A percentile compares a stretch with the other conserved stretches of the same genome.
Evolutionary conservation across 257 asterid species (phyloP).

Genomic region (Solanum tarapatanum): DNA sequence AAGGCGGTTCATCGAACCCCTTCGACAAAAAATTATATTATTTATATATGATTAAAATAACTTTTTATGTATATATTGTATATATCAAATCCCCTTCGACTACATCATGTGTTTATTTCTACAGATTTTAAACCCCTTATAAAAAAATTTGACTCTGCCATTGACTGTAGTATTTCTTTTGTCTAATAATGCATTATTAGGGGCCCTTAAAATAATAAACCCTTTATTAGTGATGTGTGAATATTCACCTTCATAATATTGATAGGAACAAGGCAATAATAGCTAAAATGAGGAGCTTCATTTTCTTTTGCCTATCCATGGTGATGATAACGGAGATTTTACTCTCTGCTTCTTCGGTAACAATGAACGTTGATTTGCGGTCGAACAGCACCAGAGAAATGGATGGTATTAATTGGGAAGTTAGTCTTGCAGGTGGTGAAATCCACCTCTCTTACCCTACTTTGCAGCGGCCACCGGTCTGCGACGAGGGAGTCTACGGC

Average conservation of each 20-base stretch:
- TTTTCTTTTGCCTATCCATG: neutral
- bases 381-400: neutral
- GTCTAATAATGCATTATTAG: neutral
- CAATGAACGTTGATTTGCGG: neutral
- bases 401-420: neutral
- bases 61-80: no score
- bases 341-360: neutral
- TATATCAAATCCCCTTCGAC: no score
- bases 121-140: no score
- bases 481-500: neutral
- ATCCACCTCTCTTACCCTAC: fast-evolving
- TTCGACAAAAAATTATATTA: no score
- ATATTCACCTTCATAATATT: neutral
- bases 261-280: neutral
- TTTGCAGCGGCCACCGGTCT: neutral
- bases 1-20: no score
- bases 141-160: no score
- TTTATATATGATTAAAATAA: no score
- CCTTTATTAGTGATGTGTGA: neutral
- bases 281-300: neutral
- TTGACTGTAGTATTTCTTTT: neutral
- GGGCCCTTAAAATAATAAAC: neutral
- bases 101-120: fast-evolving
- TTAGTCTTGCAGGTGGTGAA: neutral
- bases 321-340: neutral